These are phyloP conservation scores for Leccinellum rugosiceps DNA, from an alignment of 768 basidiomycete species.

Conservation along the genomic window DNA sequence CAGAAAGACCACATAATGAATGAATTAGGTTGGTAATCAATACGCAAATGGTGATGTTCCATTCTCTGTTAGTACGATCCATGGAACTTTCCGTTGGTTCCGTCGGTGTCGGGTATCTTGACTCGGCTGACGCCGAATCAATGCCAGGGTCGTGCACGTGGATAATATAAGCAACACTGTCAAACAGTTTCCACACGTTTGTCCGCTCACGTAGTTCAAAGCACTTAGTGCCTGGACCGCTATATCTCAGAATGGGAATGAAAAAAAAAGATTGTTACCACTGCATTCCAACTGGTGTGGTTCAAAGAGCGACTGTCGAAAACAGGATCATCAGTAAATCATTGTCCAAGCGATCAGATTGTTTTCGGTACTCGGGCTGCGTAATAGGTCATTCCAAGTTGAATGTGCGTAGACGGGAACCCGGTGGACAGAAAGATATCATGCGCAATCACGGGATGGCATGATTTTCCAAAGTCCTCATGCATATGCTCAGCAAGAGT, in stretches of 20 bases:
- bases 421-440: constrained; percentile 6
- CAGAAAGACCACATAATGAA: background rate
- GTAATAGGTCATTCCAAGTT: background rate
- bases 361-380: background rate
- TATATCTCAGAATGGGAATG: background rate
- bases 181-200: too few relatives aligned
- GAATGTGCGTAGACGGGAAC: background rate
- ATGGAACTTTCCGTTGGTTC: background rate
- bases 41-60: background rate
- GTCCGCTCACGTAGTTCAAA: background rate
- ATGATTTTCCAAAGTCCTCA: constrained; percentile 13
- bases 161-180: too few relatives aligned
- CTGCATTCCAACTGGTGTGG: background rate
- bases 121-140: background rate
- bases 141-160: too few relatives aligned
- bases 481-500: constrained; percentile 6
- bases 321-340: background rate
- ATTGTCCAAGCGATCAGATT: constrained; percentile 1
- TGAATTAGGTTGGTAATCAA: background rate
- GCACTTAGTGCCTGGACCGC: too few relatives aligned
- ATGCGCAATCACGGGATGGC: constrained; percentile 13
- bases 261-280: background rate
- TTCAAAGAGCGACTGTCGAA: background rate
- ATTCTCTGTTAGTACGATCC: background rate
- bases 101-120: background rate